Base-by-base conservation (phyloP, 768 basidiomycete species). In the Hygrophoropsis aurantiaca region DNA sequence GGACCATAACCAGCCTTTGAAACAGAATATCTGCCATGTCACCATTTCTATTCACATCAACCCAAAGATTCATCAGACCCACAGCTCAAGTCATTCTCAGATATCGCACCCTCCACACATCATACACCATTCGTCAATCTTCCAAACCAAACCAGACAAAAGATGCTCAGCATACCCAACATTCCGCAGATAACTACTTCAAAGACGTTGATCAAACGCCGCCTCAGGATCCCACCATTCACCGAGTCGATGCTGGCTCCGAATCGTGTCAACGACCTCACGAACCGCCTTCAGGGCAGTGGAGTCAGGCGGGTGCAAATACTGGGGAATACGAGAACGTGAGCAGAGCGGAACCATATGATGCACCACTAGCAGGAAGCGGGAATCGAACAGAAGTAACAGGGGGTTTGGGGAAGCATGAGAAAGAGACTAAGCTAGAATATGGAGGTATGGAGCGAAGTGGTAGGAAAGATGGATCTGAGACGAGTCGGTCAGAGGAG, bases 181-280 rank as follows among this genome's bases (percentile, higher is more conserved):
- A 78, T 53, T 65, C 64, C 2, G 49, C 61, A 6, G 78, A 79
- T 42, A 66, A 66, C 10, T 80, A 80, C 60, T 64, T 64, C 37
- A 76, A 78, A 50, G 77, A 80, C 27, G 58, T 68, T 26, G 78
- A 80, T 56, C 60, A 68, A 18, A 69, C 70, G 1, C 72, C 75
- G 4, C 70, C 75, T 1, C 46, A 59, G 2, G 69, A 74, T 40
- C 48, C 68, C n/a, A 67, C 58, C 5, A 62, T 76, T 42, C 72
- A 77, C 60, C 62, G 70, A n/a, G 70, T 81, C 25, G 78, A 80
- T 42, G 60, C 74, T 1, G 51, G 59, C 3, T 73, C 74, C 3
- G 72, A 75, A 40, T 62, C 61, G 2, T 73, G 68, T 0, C 72
- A 79, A 56, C 71, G 71, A 27, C 77, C 80, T 3, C 67, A 78